Evolutionary conservation across 73 alveolate genomes (phyloP), one percentile per base, ranked within the genome.

Genomic region (Strombidium stylifer): DNA sequence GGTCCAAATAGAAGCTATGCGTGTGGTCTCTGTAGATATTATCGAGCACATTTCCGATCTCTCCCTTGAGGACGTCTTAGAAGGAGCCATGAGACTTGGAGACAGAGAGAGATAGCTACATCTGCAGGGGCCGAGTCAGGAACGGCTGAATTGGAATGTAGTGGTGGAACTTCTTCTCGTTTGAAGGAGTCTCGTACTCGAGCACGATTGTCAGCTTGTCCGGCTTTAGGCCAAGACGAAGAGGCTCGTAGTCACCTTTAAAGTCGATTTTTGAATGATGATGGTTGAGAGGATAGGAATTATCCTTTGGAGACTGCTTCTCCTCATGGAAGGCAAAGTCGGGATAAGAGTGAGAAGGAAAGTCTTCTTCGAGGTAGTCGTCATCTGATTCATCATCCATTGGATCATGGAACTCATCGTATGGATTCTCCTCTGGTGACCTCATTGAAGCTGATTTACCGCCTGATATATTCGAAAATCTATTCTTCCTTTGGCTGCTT

Each of bases 151-250:
- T 6, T 35, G 42, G 16, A 1, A 64, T 64, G 14, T 64, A 44
- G 27, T 64, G 78, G 25, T 64, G 54, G 26, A 7, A 64, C 24
- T 65, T 21, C 16, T 46, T 44, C 2, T 46, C 16, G n/a, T 26
- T 46, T 15, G 53, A 20, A 3, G 78, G 78, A 8, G 45, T 35
- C n/a, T 16, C 15, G 47, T 64, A 64, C 34, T 64, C 66, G 4
- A 64, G n/a, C 15, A 64, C 54, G 3, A 64, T 64, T 15, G 32
- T 5, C 28, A 44, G 41, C 21, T 64, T 65, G 4, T 46, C 5
- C 53, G 20, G 44, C 51, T 64, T 64, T 1, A 64, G 37, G 1
- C 78, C 78, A 6, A 64, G 16, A 30, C 65, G 2, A 16, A n/a
- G 23, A 5, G 65, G 66, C 41, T 30, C 20, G 28, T 64, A 64